Conservation (phyloP, 768 basidiomycete species). For the Tricholoma bakamatsutake region DNA sequence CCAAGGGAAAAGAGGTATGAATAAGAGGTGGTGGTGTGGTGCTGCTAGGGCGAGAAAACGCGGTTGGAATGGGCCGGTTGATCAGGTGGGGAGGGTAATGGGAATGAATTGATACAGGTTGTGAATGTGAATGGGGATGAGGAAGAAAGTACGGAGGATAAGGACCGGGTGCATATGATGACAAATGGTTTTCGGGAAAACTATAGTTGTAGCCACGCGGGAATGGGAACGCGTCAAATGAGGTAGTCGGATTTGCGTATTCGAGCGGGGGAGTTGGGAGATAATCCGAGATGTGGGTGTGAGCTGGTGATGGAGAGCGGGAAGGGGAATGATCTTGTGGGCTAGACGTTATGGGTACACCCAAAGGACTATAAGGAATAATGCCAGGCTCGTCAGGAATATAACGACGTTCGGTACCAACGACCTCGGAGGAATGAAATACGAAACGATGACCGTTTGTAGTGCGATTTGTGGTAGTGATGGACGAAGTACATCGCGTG, state of each 20-base stretch:
- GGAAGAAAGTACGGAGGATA: constrained; percentile 4
- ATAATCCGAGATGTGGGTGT: constrained; percentile 25
- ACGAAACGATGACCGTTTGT: constrained; percentile 87
- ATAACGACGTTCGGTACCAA: constrained; percentile 58
- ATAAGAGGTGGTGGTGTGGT: constrained; percentile 11
- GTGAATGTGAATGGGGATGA: constrained; percentile 18
- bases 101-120: constrained; percentile 7
- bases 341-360: constrained; percentile 13
- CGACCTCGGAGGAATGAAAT: constrained; percentile 71
- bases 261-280: constrained; percentile 35
- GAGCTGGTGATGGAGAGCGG: constrained; percentile 22
- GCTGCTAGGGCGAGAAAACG: constrained; percentile 13
- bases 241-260: constrained; percentile 26
- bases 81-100: constrained; percentile 8
- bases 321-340: constrained; percentile 6
- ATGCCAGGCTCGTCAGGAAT: constrained; percentile 61
- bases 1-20: constrained; percentile 18
- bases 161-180: constrained; percentile 6
- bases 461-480: constrained; percentile 57
- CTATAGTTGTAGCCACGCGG: constrained; percentile 12
- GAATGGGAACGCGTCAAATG: constrained; percentile 23
- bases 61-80: constrained; percentile 13
- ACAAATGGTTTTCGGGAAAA: constrained; percentile 8
- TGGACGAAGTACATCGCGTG: constrained; percentile 65
- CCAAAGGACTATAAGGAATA: constrained; percentile 33